Percentiles rank a stretch among this genome's conserved stretches.
phyloP scores from a whole-genome alignment of 2,329 filamentous ascomycete species.

The Rasamsonia emersonii region DNA sequence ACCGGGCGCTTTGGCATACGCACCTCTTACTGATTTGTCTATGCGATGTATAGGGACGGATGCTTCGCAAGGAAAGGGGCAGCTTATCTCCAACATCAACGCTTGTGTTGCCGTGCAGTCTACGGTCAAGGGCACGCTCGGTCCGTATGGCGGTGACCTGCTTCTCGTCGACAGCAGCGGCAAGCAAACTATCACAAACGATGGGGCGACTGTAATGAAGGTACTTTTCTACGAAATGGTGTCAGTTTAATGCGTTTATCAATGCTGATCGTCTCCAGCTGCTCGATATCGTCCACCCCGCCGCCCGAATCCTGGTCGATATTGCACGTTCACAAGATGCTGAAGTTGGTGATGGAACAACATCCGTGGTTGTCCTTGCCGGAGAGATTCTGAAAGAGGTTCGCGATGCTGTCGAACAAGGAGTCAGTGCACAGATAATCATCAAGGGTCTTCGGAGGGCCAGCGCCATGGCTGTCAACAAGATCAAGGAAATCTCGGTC shows the following conservation, averaged over 20 bases:
- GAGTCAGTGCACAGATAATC: conserved; percentile 93
- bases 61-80: conserved; percentile 90
- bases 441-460: conserved; percentile 91
- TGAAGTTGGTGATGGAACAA: conserved; percentile 96
- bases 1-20: conserved; percentile 9
- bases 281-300: conserved; percentile 96
- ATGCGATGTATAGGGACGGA: conserved; percentile 65
- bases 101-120: conserved; percentile 92
- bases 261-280: conserved; percentile 52
- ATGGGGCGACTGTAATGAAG: conserved; percentile 99
- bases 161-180: conserved; percentile 95
- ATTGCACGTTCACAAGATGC: conserved; percentile 98
- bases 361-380: conserved; percentile 93
- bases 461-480: conserved; percentile 87
- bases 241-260: conserved; percentile 5
- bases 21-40: conserved; percentile 16
- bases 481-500: conserved; percentile 95
- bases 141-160: conserved; percentile 93
- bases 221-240: conserved; percentile 44
- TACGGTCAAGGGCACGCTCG: conserved; percentile 91
- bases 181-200: conserved; percentile 95
- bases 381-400: conserved; percentile 96
- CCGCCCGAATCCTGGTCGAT: conserved; percentile 92
- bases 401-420: conserved; percentile 92
- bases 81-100: conserved; percentile 97